Evolutionary conservation across 441 rosid species (phyloP).

Genomic region (Adansonia madagascariensis): DNA sequence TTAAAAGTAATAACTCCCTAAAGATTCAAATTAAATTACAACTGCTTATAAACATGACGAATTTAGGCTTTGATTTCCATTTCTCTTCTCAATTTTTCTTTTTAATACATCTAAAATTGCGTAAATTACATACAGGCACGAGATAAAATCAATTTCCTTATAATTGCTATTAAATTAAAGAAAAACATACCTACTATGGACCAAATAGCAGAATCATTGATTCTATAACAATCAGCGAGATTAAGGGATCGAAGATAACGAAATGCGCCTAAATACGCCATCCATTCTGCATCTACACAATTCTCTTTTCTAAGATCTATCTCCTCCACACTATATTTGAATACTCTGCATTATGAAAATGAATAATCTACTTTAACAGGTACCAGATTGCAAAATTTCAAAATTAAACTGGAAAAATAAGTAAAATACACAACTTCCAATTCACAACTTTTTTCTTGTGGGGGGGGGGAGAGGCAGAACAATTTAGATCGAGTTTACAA

Average conservation of each 20-base stretch:
- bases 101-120: not conserved
- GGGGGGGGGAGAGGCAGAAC: not conserved
- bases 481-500: not conserved
- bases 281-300: slow-evolving; percentile 88
- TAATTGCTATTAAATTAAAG: not conserved
- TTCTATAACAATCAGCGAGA: slow-evolving; percentile 69
- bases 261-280: slow-evolving; percentile 84
- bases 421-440: not conserved
- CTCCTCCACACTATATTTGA: slow-evolving; percentile 74
- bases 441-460: not conserved
- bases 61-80: slow-evolving; percentile 13
- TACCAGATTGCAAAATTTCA: not conserved
- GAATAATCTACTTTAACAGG: slow-evolving; percentile 9
- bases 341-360: slow-evolving; percentile 50
- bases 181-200: slow-evolving; percentile 59
- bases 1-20: not conserved
- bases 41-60: not conserved
- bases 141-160: not conserved
- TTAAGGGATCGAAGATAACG: slow-evolving; percentile 54
- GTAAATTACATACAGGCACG: not conserved
- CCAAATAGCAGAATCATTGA: slow-evolving; percentile 77
- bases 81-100: not conserved
- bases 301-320: slow-evolving; percentile 72
- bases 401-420: not conserved
- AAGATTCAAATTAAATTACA: not conserved